Evolutionary conservation across 257 asterid genomes (phyloP).

Genomic region (Nicotiana knightiana): DNA sequence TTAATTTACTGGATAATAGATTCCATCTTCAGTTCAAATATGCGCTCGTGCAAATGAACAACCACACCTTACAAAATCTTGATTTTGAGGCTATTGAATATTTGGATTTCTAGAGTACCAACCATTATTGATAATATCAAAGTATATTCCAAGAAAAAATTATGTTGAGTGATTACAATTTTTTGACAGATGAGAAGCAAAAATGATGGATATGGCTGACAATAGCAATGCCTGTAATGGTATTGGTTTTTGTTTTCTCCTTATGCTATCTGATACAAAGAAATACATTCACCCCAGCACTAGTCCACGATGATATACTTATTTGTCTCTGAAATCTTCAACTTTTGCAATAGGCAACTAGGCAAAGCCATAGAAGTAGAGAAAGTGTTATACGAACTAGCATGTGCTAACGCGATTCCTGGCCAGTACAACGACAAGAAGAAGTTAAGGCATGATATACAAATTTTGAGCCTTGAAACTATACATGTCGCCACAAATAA

Average conservation of each 20-base stretch:
- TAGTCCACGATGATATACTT: neutral
- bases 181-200: neutral
- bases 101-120: neutral
- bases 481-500: conserved; percentile 22
- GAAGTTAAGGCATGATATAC: conserved; percentile 16
- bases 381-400: neutral
- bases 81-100: neutral
- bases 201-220: conserved; percentile 6
- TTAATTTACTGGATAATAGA: neutral
- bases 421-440: neutral
- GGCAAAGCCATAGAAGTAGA: conserved; percentile 8
- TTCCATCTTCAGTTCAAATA: neutral
- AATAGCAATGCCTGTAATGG: neutral
- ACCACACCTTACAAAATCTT: neutral
- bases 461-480: conserved; percentile 19
- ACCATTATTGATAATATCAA: neutral
- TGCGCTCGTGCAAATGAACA: neutral
- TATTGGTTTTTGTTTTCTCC: neutral
- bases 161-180: neutral
- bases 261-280: neutral
- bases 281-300: neutral
- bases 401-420: neutral
- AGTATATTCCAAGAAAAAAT: neutral
- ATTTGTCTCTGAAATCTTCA: conserved; percentile 3
- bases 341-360: neutral